These are phyloP conservation scores for Excoecaria cochinchinensis DNA, from an alignment of 345 rosid species.

Conservation along the genomic window DNA sequence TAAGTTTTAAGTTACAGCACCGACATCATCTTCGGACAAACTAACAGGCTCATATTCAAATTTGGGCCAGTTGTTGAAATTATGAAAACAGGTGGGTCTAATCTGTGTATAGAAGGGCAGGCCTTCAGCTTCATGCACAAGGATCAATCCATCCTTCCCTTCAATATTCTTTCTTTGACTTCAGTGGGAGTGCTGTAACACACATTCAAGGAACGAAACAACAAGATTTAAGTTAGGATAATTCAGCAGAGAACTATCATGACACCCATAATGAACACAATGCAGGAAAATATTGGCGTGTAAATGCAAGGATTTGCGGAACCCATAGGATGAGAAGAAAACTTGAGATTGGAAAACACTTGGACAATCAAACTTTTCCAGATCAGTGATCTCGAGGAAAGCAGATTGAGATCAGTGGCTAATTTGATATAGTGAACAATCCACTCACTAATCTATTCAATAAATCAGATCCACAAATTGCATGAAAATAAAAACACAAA, in stretches of 20 bases:
- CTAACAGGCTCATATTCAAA: background rate
- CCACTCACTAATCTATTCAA: no score
- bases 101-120: background rate
- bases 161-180: slow-evolving; percentile 74
- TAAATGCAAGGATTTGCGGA: background rate
- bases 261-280: background rate
- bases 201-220: background rate
- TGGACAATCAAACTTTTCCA: background rate
- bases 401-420: no score
- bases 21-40: background rate
- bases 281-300: background rate
- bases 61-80: background rate
- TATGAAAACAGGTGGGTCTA: background rate
- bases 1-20: slow-evolving; percentile 3
- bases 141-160: slow-evolving; percentile 94
- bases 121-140: slow-evolving; percentile 13
- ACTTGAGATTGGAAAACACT: background rate
- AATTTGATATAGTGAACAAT: no score
- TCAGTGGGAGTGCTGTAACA: slow-evolving; percentile 81
- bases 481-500: no score
- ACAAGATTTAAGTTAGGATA: background rate
- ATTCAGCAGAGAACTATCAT: background rate
- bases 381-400: no score
- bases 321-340: background rate
- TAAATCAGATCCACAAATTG: no score